phyloP scores from a whole-genome alignment of 257 asterid genomes.

The Handroanthus guayacan region DNA sequence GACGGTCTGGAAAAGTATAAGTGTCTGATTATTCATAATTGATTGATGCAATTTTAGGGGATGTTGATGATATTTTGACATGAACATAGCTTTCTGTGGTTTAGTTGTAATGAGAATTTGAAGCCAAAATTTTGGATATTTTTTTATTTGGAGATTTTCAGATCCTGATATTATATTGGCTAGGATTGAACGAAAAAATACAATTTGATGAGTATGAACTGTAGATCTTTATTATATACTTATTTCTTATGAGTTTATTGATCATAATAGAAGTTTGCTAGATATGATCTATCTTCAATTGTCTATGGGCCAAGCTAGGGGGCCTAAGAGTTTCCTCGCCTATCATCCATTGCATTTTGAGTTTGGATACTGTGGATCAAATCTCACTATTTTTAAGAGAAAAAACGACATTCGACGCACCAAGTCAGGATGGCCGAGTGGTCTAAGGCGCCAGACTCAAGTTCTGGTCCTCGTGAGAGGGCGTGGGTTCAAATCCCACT shows the following conservation, averaged over 20 bases:
- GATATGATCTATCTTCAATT: constrained; percentile 1
- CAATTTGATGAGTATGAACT: neutral
- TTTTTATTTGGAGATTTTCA: neutral
- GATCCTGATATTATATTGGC: neutral
- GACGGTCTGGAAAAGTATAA: constrained; percentile 7
- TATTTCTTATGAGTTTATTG: neutral
- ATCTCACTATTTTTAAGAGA: too few species aligned
- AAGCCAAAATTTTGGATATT: neutral
- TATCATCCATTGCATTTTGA: neutral
- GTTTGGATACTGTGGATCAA: constrained; percentile 34
- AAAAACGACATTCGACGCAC: too few species aligned
- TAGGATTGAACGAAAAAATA: too few species aligned
- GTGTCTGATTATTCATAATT: constrained; percentile 22
- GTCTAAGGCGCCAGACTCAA: constrained; percentile 99
- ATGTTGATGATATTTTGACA: constrained; percentile 11
- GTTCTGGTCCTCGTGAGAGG: constrained; percentile 86
- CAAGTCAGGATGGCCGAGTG: constrained; percentile 99
- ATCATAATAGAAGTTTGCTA: neutral
- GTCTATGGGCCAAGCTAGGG: neutral
- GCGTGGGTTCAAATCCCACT: constrained; percentile 93
- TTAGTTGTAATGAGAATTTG: neutral
- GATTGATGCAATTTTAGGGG: neutral
- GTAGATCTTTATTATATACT: neutral
- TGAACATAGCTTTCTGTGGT: neutral
- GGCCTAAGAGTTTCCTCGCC: neutral